Base-by-base conservation (phyloP, 2,329 filamentous ascomycete species). In the Fusarium domesticum region DNA sequence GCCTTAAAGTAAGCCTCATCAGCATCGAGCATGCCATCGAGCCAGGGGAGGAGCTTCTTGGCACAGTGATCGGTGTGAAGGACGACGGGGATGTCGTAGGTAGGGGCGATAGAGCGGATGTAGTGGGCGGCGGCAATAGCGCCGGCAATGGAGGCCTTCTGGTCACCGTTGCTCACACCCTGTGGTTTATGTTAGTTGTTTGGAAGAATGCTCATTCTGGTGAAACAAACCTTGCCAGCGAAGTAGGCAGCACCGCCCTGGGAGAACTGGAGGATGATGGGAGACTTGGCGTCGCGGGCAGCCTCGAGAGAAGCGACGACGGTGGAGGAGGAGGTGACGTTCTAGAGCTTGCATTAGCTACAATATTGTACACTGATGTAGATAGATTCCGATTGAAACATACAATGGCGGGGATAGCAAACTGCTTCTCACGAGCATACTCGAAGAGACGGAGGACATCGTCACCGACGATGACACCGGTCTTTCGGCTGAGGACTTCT, bases 61-160 rank as follows among this genome's bases (percentile, higher is more conserved):
- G 93, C 92, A 75, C 92, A 96, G 80, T 97, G 93, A 71, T 98
- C 93, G 68, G 92, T 95, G 83, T 96, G 91, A 48, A 97, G 84
- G 62, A 97, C 78, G 60, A 96, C 89, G 64, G 92, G 92, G 57
- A 97, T 76, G 60, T 85, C 89, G 74, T 98, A 98, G 60, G 80
- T 61, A 50, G 92, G 89, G 40, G 93, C 89, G 63, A 97, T 75
- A 58, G 87, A 77, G 66, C 91, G 89, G 75, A 96, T 89, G 78
- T 89, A 97, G 77, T 96, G 88, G 60, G 93, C 93, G 61, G 81
- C 91, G 53, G 93, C 91, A 56, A 97, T 73, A 68, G 88, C 78
- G 69, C 93, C 93, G 46, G 85, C 84, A 66, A 98, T 87, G 58
- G 90, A 95, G 50, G 90, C 92, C 63, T 84, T 77, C 76, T 96